phyloP scores from a whole-genome alignment of 176 grass and related monocot genomes.

The Raddia guianensis region DNA sequence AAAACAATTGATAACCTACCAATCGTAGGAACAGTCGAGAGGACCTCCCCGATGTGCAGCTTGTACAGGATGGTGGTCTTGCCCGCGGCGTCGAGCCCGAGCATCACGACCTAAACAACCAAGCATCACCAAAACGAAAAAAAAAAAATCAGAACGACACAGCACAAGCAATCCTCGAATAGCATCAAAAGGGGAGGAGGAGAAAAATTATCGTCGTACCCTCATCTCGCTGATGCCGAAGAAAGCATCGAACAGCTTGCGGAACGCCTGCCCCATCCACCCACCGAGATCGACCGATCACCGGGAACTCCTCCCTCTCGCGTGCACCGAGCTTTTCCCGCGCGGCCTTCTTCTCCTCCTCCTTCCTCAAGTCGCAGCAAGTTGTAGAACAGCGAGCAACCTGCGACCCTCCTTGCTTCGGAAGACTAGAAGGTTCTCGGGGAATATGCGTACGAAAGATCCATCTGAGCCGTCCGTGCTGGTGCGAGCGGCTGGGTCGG shows the following conservation, averaged over 20 bases:
- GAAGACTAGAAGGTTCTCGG: constrained; percentile 26
- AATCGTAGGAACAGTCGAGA: constrained; percentile 81
- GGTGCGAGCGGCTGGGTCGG: constrained; percentile 26
- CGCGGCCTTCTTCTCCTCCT: background rate
- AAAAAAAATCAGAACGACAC: background rate
- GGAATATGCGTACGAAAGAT: background rate
- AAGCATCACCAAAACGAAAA: background rate
- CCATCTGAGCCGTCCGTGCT: constrained; percentile 6
- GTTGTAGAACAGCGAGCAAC: constrained; percentile 16
- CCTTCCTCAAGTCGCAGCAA: constrained; percentile 32
- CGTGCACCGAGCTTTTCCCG: background rate
- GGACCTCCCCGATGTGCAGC: constrained; percentile 80
- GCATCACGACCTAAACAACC: constrained; percentile 71
- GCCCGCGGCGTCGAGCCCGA: constrained; percentile 74
- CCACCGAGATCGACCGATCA: background rate
- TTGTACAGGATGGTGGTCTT: constrained; percentile 84
- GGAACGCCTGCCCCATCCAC: constrained; percentile 79
- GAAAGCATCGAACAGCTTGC: constrained; percentile 81
- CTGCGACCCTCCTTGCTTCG: background rate
- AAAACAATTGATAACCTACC: constrained; percentile 44
- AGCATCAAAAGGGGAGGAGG: background rate
- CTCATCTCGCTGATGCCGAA: constrained; percentile 87
- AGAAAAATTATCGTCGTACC: constrained; percentile 38
- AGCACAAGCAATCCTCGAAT: background rate
- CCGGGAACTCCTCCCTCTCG: background rate